Evolutionary conservation across 2,329 filamentous ascomycete species (phyloP), one percentile per base, ranked within the genome.

Genomic region (Leptographium radiaticola): DNA sequence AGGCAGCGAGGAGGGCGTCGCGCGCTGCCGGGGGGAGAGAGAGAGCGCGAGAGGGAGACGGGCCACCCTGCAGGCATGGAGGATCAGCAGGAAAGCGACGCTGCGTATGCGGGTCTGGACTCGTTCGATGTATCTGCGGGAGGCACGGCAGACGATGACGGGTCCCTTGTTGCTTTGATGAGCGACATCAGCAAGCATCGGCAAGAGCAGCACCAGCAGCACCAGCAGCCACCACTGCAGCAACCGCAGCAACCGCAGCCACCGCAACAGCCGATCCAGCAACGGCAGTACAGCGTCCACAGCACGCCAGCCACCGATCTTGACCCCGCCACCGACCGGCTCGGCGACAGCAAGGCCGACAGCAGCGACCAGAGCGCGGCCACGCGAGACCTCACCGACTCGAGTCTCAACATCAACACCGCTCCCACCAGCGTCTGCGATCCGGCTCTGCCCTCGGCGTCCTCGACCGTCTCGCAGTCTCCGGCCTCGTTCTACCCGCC

Each of bases 361-460:
- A 16, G 51, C 57, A 61, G 53, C 58, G 58, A 63, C 55, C 60
- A 58, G 57, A 59, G 57, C 52, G 59, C 57, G 60, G 62, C 56
- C 61, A 64, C 63, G 34, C 34, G 13, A 36, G 34, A 11, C 34
- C 34, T 11, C 13, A 11, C 34, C 10, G 34, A 13, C 34, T 10
- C 9, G 38, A 40, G 6, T 16, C 6, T n/a, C 13, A n/a, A 18
- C 59, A 64, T 25, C 31, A 11, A 25, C 50, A 30, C 6, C 18
- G 30, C 11, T 15, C 9, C 63, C 57, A 63, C 64, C 56, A 62
- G 62, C 55, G 56, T 58, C 52, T 58, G 20, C 30, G 36, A 44
- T 31, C 25, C 47, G 8, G 44, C 57, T 0, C 25, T 55, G 15
- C 20, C 52, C 10, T 49, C 54, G 16, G 31, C 52, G 3, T 30